These are phyloP conservation scores for Blepharisma stoltei DNA, from an alignment of 73 alveolate genomes.

Conservation along the genomic window DNA sequence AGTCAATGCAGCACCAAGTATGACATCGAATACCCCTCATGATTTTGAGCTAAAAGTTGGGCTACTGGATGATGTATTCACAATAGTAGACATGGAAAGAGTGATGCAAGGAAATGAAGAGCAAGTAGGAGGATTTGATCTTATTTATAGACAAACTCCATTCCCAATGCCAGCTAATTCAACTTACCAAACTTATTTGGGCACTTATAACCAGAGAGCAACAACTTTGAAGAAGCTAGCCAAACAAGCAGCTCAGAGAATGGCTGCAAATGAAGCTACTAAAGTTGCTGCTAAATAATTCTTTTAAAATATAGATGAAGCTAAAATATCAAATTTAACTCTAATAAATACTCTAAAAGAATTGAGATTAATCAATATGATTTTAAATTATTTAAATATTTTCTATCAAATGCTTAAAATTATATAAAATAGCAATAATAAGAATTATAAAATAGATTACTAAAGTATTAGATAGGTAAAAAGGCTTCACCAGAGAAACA, in stretches of 20 bases:
- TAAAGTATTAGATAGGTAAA: too few relatives aligned
- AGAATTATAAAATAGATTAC: too few relatives aligned
- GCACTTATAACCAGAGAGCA: constrained; percentile 93
- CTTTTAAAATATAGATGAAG: too few relatives aligned
- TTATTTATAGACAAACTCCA: constrained; percentile 90
- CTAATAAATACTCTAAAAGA: too few relatives aligned
- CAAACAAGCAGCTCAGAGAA: constrained; percentile 91
- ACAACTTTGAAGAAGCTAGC: constrained; percentile 92
- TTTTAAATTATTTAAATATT: too few relatives aligned
- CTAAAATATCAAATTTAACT: too few relatives aligned
- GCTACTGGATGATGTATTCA: constrained; percentile 96
- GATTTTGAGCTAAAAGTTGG: constrained; percentile 95
- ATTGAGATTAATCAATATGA: too few relatives aligned
- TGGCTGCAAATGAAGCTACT: constrained; percentile 58
- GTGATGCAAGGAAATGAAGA: constrained; percentile 98
- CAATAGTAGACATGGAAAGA: constrained; percentile 87
- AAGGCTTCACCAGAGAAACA: too few relatives aligned
- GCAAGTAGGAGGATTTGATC: constrained; percentile 99
- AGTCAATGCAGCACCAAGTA: constrained; percentile 96
- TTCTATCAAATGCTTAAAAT: too few relatives aligned
- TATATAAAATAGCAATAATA: too few relatives aligned
- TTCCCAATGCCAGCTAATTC: constrained; percentile 81
- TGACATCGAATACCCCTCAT: constrained; percentile 97
- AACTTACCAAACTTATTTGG: constrained; percentile 86
- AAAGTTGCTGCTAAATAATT: background rate